A percentile compares a stretch with the other conserved stretches of the same genome.
These are phyloP conservation scores for Setaria italica DNA, from an alignment of 202 grass and related monocot genomes.

Conservation along the genomic window DNA sequence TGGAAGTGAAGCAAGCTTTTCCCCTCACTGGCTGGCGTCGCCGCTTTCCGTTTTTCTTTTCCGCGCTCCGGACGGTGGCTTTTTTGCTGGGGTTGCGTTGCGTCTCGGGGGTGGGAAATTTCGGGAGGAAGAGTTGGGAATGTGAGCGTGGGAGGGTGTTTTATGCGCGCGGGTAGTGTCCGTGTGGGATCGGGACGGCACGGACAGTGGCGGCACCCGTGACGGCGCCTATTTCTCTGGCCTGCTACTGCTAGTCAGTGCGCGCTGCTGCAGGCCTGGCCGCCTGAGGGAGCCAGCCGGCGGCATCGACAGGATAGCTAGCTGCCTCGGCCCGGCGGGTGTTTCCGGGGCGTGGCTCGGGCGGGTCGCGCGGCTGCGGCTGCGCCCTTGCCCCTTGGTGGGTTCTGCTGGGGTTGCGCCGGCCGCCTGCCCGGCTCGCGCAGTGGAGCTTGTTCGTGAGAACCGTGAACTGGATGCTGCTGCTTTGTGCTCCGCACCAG, in stretches of 20 bases:
- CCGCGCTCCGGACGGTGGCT: background rate
- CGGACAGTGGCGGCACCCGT: conserved; percentile 42
- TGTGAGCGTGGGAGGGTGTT: conserved; percentile 19
- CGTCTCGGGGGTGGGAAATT: conserved; percentile 6
- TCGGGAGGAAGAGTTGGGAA: conserved; percentile 25
- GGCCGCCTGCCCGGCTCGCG: background rate
- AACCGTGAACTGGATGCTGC: background rate
- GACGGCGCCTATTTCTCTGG: conserved; percentile 23
- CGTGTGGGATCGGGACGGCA: background rate
- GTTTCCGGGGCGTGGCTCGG: background rate
- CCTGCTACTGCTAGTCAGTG: background rate
- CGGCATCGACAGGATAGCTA: background rate
- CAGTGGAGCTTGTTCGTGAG: background rate
- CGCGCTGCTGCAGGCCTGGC: background rate
- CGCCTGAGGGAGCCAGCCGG: background rate
- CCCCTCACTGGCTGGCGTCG: conserved; percentile 23
- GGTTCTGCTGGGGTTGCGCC: background rate
- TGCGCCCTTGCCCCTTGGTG: background rate
- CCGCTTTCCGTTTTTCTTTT: background rate
- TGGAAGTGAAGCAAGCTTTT: background rate
- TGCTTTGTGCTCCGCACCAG: background rate
- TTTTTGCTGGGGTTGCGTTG: background rate
- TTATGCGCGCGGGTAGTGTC: conserved; percentile 11
- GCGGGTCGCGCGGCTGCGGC: background rate
- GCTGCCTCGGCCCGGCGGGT: background rate